Base-by-base conservation (phyloP, 1,284 basidiomycete species). In the Ustilago curta region DNA sequence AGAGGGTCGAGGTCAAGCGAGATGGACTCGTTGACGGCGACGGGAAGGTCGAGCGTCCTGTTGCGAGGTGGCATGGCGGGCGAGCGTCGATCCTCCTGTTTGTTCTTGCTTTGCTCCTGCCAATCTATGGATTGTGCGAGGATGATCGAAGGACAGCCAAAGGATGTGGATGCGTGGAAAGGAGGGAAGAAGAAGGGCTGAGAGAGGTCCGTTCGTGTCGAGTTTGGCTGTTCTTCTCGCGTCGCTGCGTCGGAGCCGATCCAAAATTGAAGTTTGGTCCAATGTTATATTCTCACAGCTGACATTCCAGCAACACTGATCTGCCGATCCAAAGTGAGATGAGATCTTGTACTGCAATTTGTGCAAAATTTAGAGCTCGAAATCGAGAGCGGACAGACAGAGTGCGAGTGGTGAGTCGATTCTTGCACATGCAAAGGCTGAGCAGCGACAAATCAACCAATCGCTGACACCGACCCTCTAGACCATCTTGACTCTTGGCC, bases 1-100 rank as follows among this genome's bases (percentile, higher is more conserved):
- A 81, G 72, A 19, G 79, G 79, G 53, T 81, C 79, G 49, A 81
- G 68, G 21, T 79, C 76, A 23, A 81, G 74, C 55, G 68, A 74
- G 55, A 81, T 71, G 57, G 72, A 76, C 70, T 77, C 75, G 55
- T 81, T 78, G 45, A 70, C 76, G 19, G 72, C 79, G 52, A 81
- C 72, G 32, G 78, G 77, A 19, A 81, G 68, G 51, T 79, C 75
- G 55, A 81, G 73, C 54, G 75, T 76, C 64, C 65, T 70, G 47
- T 59, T 66, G 62, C 63, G 67, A 52, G 63, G 56, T 44, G 67
- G 60, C 72, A 75, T 75, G 67, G 23, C 54, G 56, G 60, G 37
- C 21, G 21, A 49, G 27, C 35, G 35, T 37, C 35, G 35, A 37
- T 37, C 35, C 35, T 37, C 12, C n/a, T n/a, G n/a, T n/a, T n/a